Percentiles rank a stretch among this genome's conserved stretches.
Evolutionary conservation across 352 stramenopile species (phyloP).

Genomic region (Pythium aphanidermatum): DNA sequence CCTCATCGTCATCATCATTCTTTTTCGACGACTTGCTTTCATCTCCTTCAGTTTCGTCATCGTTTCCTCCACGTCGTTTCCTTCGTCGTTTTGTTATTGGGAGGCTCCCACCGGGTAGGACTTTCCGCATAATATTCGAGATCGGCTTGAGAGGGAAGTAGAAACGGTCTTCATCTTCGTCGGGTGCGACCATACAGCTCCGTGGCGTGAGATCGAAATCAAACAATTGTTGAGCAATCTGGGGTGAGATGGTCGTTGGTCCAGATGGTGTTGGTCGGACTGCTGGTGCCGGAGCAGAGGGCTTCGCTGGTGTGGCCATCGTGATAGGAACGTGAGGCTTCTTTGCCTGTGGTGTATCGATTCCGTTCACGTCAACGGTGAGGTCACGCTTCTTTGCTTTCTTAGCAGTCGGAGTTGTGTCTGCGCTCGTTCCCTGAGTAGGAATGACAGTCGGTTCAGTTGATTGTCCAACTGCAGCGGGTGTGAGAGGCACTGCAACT

Average conservation of each 20-base stretch:
- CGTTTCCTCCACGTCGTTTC: neutral
- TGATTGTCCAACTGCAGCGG: neutral
- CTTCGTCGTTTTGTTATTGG: slow-evolving; percentile 1
- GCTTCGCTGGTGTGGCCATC: neutral
- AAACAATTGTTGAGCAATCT: slow-evolving; percentile 56
- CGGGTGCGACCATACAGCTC: slow-evolving; percentile 23
- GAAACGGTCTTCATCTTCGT: slow-evolving; percentile 66
- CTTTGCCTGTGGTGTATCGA: neutral
- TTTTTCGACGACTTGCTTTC: neutral
- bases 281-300: neutral
- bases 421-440: too few relatives aligned
- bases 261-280: neutral
- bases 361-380: slow-evolving; percentile 9
- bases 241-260: slow-evolving; percentile 36
- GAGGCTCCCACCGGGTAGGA: slow-evolving; percentile 21
- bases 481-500: neutral
- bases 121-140: slow-evolving; percentile 68
- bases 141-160: slow-evolving; percentile 68
- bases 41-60: slow-evolving; percentile 2
- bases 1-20: slow-evolving; percentile 4
- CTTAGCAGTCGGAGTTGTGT: neutral
- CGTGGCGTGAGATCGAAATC: slow-evolving; percentile 55
- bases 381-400: slow-evolving; percentile 17
- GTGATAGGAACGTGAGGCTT: too few relatives aligned
- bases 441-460: neutral